A percentile compares a stretch with the other conserved stretches of the same genome.
These are phyloP conservation scores for Yamadazyma nakazawae DNA, from an alignment of 805 yeast species.

Conservation along the genomic window DNA sequence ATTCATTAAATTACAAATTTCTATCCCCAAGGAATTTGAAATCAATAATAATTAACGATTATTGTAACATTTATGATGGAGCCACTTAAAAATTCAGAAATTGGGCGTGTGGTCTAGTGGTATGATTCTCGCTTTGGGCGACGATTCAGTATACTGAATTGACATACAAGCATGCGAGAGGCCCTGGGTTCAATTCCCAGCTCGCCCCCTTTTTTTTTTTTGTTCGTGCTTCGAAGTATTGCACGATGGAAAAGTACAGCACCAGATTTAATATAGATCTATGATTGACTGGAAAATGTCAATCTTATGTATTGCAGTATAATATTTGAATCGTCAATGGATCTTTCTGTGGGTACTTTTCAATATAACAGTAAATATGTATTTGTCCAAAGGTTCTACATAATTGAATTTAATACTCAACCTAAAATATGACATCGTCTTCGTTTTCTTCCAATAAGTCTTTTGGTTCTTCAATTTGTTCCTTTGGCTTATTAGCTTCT, in stretches of 20 bases:
- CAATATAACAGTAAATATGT: no score
- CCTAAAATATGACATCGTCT: slow-evolving; percentile 43
- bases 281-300: no score
- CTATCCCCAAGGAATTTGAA: neutral
- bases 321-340: no score
- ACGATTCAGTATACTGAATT: neutral
- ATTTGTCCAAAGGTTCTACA: neutral
- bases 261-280: no score
- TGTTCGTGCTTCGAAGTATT: neutral
- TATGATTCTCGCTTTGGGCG: slow-evolving; percentile 37
- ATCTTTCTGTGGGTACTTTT: no score
- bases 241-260: no score
- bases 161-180: slow-evolving; percentile 43
- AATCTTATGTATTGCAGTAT: no score
- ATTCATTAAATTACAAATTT: no score
- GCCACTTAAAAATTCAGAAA: neutral
- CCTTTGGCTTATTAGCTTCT: neutral
- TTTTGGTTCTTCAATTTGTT: slow-evolving; percentile 15
- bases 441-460: slow-evolving; percentile 33
- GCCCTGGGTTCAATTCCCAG: slow-evolving; percentile 64
- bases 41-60: neutral
- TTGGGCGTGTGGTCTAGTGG: slow-evolving; percentile 37
- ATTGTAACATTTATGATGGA: neutral
- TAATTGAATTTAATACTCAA: neutral
- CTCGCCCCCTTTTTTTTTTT: slow-evolving; percentile 27